Conservation (phyloP, 768 basidiomycete genomes). For the Serendipita sp. region DNA sequence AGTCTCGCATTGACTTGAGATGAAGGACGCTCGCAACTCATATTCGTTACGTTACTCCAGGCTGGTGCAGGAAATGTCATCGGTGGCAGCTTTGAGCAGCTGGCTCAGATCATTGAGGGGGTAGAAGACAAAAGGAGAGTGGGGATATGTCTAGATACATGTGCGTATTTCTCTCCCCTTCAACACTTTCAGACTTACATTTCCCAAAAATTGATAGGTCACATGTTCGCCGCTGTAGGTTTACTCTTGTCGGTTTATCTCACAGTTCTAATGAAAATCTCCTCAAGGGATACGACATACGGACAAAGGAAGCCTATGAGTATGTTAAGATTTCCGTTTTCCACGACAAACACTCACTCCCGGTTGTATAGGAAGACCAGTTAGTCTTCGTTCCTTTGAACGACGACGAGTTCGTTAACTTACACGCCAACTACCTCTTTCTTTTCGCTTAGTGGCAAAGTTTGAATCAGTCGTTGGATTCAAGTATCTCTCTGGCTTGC, state of each 20-base stretch:
- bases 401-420: background rate
- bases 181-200: too few relatives aligned
- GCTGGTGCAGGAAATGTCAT: conserved; percentile 69
- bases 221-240: conserved; percentile 60
- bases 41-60: conserved; percentile 25
- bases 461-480: conserved; percentile 60
- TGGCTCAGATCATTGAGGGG: conserved; percentile 48
- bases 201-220: conserved; percentile 30
- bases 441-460: conserved; percentile 36
- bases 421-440: background rate
- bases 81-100: conserved; percentile 52
- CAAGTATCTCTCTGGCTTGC: conserved; percentile 64
- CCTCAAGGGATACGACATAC: conserved; percentile 61
- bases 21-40: too few relatives aligned
- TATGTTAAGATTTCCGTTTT: conserved; percentile 32
- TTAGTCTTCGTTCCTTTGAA: conserved; percentile 3
- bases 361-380: conserved; percentile 19
- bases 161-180: conserved; percentile 30
- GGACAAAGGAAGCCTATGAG: conserved; percentile 57
- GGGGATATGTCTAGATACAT: conserved; percentile 78
- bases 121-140: conserved; percentile 63
- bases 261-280: background rate
- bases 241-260: background rate
- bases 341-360: too few relatives aligned
- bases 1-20: conserved; percentile 8